Evolutionary conservation across 768 basidiomycete species (phyloP).

Genomic region (Clitopilus passeckerianus): DNA sequence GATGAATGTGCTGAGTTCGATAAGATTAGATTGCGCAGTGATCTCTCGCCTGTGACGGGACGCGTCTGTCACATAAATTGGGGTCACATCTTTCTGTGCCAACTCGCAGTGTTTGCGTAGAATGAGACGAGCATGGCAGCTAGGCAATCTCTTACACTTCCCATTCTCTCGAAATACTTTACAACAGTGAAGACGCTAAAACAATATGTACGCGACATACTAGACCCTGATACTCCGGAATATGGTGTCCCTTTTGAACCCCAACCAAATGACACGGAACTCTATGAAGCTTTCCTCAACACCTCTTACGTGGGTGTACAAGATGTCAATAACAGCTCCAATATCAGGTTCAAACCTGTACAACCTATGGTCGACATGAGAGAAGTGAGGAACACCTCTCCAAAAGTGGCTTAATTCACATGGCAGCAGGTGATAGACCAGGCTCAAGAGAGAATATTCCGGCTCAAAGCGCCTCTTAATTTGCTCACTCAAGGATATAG

Average conservation of each 20-base stretch:
- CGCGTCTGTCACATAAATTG: background rate
- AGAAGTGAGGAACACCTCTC: slow-evolving; percentile 34
- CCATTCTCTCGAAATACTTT: slow-evolving; percentile 41
- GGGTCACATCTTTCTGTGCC: background rate
- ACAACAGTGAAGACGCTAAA: slow-evolving; percentile 30
- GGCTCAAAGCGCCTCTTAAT: slow-evolving; percentile 38
- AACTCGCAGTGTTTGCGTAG: too few species aligned
- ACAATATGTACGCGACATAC: slow-evolving; percentile 32
- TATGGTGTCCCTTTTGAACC: slow-evolving; percentile 8
- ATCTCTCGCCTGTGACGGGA: background rate
- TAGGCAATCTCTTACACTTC: slow-evolving; percentile 9
- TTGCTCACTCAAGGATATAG: slow-evolving; percentile 67
- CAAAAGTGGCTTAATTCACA: background rate
- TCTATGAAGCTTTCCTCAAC: slow-evolving; percentile 33
- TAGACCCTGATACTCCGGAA: slow-evolving; percentile 13
- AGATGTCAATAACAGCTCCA: slow-evolving; percentile 5
- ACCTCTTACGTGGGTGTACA: slow-evolving; percentile 41
- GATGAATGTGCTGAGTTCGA: background rate
- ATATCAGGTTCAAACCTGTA: slow-evolving; percentile 19
- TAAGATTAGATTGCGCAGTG: slow-evolving; percentile 6
- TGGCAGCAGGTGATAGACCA: slow-evolving; percentile 50
- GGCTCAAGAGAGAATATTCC: slow-evolving; percentile 53
- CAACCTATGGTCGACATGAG: slow-evolving; percentile 46
- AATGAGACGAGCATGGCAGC: background rate
- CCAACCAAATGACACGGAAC: slow-evolving; percentile 17